A percentile compares a stretch with the other conserved stretches of the same genome.
These are phyloP conservation scores for Leccinum fallax DNA, from an alignment of 1,284 basidiomycete species.

Conservation along the genomic window DNA sequence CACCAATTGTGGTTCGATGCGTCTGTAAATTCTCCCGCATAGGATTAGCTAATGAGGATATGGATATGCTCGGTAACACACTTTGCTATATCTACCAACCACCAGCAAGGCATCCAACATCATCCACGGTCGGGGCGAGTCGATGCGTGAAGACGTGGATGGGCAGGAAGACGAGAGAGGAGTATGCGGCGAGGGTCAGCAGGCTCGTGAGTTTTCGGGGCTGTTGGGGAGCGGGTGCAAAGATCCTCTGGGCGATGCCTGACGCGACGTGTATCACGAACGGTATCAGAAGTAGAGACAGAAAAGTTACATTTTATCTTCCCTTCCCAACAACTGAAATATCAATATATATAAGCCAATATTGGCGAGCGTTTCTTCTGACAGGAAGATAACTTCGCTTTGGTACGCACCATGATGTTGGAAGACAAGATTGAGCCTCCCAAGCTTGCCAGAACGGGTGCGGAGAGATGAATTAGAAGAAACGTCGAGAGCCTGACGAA, in stretches of 20 bases:
- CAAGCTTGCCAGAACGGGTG: constrained; percentile 64
- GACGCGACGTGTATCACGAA: constrained; percentile 59
- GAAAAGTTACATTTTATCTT: constrained; percentile 46
- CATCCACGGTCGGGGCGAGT: constrained; percentile 37
- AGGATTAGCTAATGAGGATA: too few species aligned
- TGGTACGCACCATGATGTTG: constrained; percentile 62
- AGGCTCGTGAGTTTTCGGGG: constrained; percentile 46
- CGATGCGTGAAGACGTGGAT: constrained; percentile 68
- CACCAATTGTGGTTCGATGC: too few species aligned
- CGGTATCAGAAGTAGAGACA: constrained; percentile 56
- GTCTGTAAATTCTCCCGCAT: too few species aligned
- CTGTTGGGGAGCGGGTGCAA: constrained; percentile 38
- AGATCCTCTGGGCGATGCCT: constrained; percentile 54
- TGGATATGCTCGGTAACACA: too few species aligned
- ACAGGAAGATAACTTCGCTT: background rate
- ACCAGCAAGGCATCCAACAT: too few species aligned
- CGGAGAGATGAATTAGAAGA: constrained; percentile 66
- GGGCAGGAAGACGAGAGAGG: constrained; percentile 55
- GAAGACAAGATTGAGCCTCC: constrained; percentile 69
- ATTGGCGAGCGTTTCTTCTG: background rate
- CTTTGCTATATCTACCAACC: too few species aligned
- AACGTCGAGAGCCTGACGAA: constrained; percentile 58
- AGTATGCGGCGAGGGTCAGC: constrained; percentile 60
- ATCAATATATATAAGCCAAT: background rate
- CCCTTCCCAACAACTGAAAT: constrained; percentile 67